Evolutionary conservation across 2,329 filamentous ascomycete genomes (phyloP).

Genomic region (Chaetomiaceae sp.): DNA sequence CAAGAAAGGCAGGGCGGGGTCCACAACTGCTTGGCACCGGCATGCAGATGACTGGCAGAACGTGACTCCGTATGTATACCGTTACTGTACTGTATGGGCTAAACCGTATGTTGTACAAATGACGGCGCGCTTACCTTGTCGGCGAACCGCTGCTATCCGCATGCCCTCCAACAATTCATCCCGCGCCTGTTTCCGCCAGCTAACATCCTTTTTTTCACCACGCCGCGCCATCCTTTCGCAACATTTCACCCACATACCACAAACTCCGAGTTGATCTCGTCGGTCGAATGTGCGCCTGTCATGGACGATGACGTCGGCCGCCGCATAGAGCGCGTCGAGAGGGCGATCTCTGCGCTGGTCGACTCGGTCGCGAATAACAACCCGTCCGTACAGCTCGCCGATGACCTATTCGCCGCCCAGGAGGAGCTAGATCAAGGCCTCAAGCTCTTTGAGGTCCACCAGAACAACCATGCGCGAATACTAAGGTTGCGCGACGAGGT

Average conservation of each 20-base stretch:
- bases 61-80: too few species aligned
- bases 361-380: slow-evolving; percentile 80
- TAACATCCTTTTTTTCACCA: too few species aligned
- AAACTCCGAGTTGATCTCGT: neutral
- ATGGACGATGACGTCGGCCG: slow-evolving; percentile 60
- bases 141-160: too few species aligned
- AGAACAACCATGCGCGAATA: slow-evolving; percentile 66
- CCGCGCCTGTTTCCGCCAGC: neutral
- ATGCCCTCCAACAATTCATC: too few species aligned
- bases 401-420: slow-evolving; percentile 66
- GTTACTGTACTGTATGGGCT: too few species aligned
- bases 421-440: slow-evolving; percentile 60
- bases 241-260: neutral
- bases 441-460: slow-evolving; percentile 62
- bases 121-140: too few species aligned
- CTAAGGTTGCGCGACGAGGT: slow-evolving; percentile 61
- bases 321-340: slow-evolving; percentile 61
- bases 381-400: slow-evolving; percentile 60
- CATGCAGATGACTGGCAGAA: too few species aligned
- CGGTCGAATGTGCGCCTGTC: neutral
- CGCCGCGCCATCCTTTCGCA: neutral
- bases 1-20: too few species aligned
- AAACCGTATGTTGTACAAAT: too few species aligned
- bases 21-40: too few species aligned
- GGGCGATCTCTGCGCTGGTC: slow-evolving; percentile 61